These are phyloP conservation scores for Trypethelium eluteriae DNA, from an alignment of 495 filamentous ascomycete genomes.

Conservation along the genomic window DNA sequence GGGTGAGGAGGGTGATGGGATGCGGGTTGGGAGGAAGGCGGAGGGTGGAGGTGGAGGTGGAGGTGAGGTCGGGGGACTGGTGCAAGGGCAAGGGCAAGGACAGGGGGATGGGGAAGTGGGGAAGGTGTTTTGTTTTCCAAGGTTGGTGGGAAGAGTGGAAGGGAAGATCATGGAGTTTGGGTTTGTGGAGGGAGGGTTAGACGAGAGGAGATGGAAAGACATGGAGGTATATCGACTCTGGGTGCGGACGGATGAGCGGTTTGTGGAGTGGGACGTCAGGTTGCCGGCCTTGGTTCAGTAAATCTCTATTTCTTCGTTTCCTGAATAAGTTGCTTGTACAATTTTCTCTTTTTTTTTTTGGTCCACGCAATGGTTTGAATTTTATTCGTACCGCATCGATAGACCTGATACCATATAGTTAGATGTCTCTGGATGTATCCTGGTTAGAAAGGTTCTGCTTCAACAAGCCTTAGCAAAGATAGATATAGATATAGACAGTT, in stretches of 20 bases:
- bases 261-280: background rate
- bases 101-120: background rate
- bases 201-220: background rate
- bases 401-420: constrained; percentile 3
- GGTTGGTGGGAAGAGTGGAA: background rate
- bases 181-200: background rate
- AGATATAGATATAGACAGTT: background rate
- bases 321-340: background rate
- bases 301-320: background rate
- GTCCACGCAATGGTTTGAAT: background rate
- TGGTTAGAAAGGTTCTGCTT: background rate
- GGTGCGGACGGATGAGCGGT: background rate
- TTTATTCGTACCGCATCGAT: background rate
- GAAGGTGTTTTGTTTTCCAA: background rate
- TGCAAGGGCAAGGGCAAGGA: too few species aligned
- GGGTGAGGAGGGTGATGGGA: background rate
- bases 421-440: background rate
- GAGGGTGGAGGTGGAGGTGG: too few species aligned
- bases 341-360: background rate
- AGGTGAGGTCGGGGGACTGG: too few species aligned
- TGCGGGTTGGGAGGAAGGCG: too few species aligned
- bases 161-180: background rate
- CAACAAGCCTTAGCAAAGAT: background rate
- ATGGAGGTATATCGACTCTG: background rate
- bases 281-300: background rate